These are phyloP conservation scores for Singerocomus rubriflavus DNA, from an alignment of 1,284 basidiomycete genomes.

Conservation along the genomic window DNA sequence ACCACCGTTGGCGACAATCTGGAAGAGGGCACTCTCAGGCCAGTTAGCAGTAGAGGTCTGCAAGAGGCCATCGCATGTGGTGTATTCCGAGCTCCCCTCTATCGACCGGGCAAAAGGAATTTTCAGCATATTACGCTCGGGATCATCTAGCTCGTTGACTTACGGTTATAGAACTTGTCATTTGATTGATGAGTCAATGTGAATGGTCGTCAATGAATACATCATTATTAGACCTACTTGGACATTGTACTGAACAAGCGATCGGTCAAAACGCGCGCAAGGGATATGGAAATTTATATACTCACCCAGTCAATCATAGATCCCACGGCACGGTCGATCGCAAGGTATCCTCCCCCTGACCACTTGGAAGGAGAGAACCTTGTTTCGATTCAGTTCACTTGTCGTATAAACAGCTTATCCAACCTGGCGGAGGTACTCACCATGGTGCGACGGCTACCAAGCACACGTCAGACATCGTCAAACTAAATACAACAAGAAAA, in stretches of 20 bases:
- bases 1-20: slow-evolving; percentile 59
- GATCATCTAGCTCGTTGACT: slow-evolving; percentile 14
- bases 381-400: neutral
- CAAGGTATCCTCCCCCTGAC: slow-evolving; percentile 52
- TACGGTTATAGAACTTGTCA: slow-evolving; percentile 60
- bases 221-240: slow-evolving; percentile 33
- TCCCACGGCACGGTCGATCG: slow-evolving; percentile 54
- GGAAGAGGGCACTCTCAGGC: slow-evolving; percentile 50
- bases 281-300: neutral
- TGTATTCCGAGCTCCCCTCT: slow-evolving; percentile 48
- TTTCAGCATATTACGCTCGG: neutral
- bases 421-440: slow-evolving; percentile 11
- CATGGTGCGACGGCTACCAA: slow-evolving; percentile 29
- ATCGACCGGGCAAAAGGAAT: too few species aligned
- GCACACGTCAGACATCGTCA: neutral
- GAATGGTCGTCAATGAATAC: neutral
- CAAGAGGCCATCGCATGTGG: slow-evolving; percentile 44
- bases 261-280: neutral
- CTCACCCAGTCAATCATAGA: slow-evolving; percentile 51
- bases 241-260: slow-evolving; percentile 39
- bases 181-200: neutral
- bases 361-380: slow-evolving; percentile 24
- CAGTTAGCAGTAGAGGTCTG: slow-evolving; percentile 40
- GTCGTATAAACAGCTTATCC: neutral
- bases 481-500: neutral